phyloP scores from a whole-genome alignment of 805 yeast genomes.

The Ogataea corticis region DNA sequence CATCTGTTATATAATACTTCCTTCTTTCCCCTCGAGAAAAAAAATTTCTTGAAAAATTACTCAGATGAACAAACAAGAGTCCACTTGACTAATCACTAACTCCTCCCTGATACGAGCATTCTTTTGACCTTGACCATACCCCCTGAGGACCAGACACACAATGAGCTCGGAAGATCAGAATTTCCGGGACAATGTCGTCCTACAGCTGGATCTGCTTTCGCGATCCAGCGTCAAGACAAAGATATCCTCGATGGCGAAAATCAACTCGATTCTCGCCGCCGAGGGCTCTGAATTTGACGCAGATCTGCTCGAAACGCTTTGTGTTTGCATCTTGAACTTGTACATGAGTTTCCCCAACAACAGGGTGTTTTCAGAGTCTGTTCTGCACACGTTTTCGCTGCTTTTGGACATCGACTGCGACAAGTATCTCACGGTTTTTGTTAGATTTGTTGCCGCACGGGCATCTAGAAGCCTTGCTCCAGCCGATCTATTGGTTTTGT shows the following conservation, averaged over 20 bases:
- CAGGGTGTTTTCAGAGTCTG: slow-evolving; percentile 44
- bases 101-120: neutral
- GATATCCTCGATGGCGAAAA: slow-evolving; percentile 35
- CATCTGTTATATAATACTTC: no score
- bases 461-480: slow-evolving; percentile 45
- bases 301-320: slow-evolving; percentile 26
- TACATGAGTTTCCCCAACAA: slow-evolving; percentile 52
- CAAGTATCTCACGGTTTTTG: slow-evolving; percentile 32
- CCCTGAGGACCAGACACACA: slow-evolving; percentile 1
- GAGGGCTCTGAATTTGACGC: slow-evolving; percentile 21
- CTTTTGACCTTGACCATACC: neutral
- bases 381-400: slow-evolving; percentile 39
- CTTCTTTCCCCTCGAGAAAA: neutral
- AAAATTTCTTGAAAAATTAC: neutral
- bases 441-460: slow-evolving; percentile 39
- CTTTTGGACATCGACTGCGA: slow-evolving; percentile 35
- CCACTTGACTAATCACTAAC: neutral
- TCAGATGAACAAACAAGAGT: neutral
- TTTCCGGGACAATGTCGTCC: slow-evolving; percentile 5
- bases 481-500: slow-evolving; percentile 55
- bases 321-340: slow-evolving; percentile 44
- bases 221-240: slow-evolving; percentile 40
- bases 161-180: slow-evolving; percentile 2
- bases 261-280: slow-evolving; percentile 22
- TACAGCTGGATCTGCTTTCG: slow-evolving; percentile 16